Evolutionary conservation across 2,329 filamentous ascomycete species (phyloP), one percentile per base, ranked within the genome.

Genomic region (Fusarium sp.): DNA sequence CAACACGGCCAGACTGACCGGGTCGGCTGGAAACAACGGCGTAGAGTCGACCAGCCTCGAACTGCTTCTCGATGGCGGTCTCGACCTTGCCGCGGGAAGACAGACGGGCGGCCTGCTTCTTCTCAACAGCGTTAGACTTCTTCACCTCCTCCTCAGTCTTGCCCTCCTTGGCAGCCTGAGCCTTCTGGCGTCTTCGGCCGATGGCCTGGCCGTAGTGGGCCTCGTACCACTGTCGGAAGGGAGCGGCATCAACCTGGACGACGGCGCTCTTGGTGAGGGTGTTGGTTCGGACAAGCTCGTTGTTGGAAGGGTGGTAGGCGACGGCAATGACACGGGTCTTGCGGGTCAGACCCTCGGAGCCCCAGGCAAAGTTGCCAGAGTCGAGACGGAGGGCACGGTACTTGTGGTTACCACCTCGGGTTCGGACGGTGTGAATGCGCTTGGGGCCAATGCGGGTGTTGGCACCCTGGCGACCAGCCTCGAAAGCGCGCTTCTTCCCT

Each of bases 171-270:
- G 87, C 82, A 67, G 82, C 82, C 83, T 85, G 87, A 87, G 97
- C 95, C 86, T 92, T 90, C 90, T 97, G 95, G 88, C 95, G 94
- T 88, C 93, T 93, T 82, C 95, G 94, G 85, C 96, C 96, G 76
- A 99, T 85, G 81, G 89, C 81, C 87, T 94, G 90, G 84, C 96
- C 96, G 91, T 99, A 99, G 93, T 99, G 96, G 80, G 96, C 94
- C 92, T 99, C 96, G 89, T 97, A 99, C 96, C 96, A 99, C 89
- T 98, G 96, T 86, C 96, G 91, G 94, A 99, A 99, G 80, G 96
- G 96, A 76, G 96, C 94, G 82, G 97, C 96, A 87, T 99, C 96
- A 88, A 99, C 89, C 91, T 99, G 96, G 86, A 99, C 94, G 83
- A 99, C 94, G 88, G 96, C 96, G 84, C 94, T 94, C 89, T 95